Evolutionary conservation across 1,284 basidiomycete species (phyloP).

Genomic region (Psilocybe mexicana): DNA sequence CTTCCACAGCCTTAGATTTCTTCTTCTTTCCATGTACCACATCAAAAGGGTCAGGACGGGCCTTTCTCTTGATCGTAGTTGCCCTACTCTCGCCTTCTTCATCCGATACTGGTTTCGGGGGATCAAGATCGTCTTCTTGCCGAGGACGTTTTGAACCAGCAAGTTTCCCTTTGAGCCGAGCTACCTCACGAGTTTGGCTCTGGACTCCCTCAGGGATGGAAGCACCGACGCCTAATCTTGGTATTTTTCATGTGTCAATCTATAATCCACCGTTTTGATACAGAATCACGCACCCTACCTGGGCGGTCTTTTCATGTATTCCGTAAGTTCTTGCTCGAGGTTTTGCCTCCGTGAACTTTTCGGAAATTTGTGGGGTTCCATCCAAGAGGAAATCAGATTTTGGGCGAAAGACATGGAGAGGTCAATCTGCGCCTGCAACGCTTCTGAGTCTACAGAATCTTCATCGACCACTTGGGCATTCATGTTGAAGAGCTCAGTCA

Average conservation of each 20-base stretch:
- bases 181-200: slow-evolving; percentile 45
- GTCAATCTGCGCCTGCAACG: slow-evolving; percentile 74
- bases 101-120: slow-evolving; percentile 29
- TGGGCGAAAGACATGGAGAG: slow-evolving; percentile 75
- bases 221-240: slow-evolving; percentile 71
- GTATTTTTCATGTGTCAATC: slow-evolving; percentile 10
- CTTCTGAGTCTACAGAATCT: slow-evolving; percentile 60
- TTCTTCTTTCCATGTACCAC: slow-evolving; percentile 34
- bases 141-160: slow-evolving; percentile 50
- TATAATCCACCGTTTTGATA: neutral
- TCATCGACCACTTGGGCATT: slow-evolving; percentile 29
- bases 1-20: slow-evolving; percentile 15
- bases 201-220: slow-evolving; percentile 50
- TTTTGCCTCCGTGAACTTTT: slow-evolving; percentile 35
- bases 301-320: slow-evolving; percentile 64
- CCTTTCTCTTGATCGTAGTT: slow-evolving; percentile 56
- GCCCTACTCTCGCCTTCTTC: slow-evolving; percentile 60
- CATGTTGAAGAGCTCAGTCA: slow-evolving; percentile 15
- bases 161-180: slow-evolving; percentile 57
- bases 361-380: slow-evolving; percentile 46
- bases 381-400: slow-evolving; percentile 71
- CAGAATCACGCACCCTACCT: slow-evolving; percentile 47
- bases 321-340: slow-evolving; percentile 59
- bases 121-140: slow-evolving; percentile 34
- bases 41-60: slow-evolving; percentile 56